Evolutionary conservation across 208 protist species (phyloP).

Genomic region (Crithidia mellificae): DNA sequence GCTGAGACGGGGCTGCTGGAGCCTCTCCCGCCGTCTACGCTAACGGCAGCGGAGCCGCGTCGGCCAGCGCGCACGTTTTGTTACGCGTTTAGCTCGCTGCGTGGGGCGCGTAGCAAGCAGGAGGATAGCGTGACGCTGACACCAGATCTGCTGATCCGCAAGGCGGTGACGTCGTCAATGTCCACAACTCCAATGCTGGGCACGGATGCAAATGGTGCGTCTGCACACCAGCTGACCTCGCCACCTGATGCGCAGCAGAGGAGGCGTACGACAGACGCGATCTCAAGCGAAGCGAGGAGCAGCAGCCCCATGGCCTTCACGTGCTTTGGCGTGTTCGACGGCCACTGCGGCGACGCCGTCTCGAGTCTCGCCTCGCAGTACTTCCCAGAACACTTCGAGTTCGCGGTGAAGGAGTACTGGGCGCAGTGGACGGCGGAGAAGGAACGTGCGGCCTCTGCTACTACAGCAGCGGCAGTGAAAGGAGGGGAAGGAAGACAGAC

Average conservation of each 20-base stretch:
- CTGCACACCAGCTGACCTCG: too few species aligned
- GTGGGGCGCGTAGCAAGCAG: slow-evolving; percentile 35
- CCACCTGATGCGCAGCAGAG: too few species aligned
- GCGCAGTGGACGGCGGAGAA: slow-evolving; percentile 3
- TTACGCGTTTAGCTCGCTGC: slow-evolving; percentile 35
- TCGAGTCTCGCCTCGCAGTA: slow-evolving; percentile 53
- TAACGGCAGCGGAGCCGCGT: not conserved
- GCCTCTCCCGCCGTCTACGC: not conserved
- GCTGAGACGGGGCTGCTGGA: not conserved
- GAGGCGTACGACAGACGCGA: not conserved
- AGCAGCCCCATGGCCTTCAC: slow-evolving; percentile 17
- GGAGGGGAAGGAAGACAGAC: too few species aligned
- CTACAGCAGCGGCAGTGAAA: not conserved
- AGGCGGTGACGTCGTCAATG: not conserved
- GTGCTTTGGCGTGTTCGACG: slow-evolving; percentile 77
- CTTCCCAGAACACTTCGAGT: slow-evolving; percentile 59
- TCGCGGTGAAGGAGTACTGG: slow-evolving; percentile 36
- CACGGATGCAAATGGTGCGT: too few species aligned
- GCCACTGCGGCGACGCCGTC: slow-evolving; percentile 64
- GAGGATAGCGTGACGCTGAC: slow-evolving; percentile 43
- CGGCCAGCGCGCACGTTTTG: slow-evolving; percentile 6
- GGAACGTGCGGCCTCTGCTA: not conserved
- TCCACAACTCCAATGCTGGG: too few species aligned
- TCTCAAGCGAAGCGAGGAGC: too few species aligned
- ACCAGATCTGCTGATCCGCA: slow-evolving; percentile 21